A percentile compares a stretch with the other conserved stretches of the same genome.
Conservation (phyloP, 2,329 filamentous ascomycete species). For the Ophiocordyceps camponoti-leonardi region DNA sequence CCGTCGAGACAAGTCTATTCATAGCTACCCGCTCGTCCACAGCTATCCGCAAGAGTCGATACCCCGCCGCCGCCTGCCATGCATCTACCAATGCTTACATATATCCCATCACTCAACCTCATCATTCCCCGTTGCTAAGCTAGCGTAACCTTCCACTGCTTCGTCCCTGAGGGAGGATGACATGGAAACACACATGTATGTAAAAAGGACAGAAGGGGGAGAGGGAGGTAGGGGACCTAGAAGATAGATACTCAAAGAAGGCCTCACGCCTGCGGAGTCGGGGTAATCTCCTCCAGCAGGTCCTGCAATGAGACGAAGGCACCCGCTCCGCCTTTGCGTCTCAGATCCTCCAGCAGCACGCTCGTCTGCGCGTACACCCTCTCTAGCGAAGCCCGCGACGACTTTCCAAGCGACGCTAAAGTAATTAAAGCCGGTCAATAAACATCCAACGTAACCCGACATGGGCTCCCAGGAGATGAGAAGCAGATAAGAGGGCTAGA, state of each 20-base stretch:
- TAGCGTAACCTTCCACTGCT: no score
- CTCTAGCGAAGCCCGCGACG: conserved; percentile 71
- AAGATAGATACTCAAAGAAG: not conserved
- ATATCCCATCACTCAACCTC: not conserved
- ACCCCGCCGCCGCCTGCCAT: not conserved
- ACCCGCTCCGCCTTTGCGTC: conserved; percentile 62
- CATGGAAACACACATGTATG: not conserved
- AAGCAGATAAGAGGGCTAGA: no score
- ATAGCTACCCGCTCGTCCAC: not conserved
- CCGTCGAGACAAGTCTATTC: not conserved
- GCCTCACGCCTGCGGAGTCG: conserved; percentile 15
- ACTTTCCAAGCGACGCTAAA: conserved; percentile 76
- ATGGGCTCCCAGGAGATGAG: conserved; percentile 5
- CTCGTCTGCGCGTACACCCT: conserved; percentile 73
- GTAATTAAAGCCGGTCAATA: no score
- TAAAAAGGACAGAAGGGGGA: not conserved
- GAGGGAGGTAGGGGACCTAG: not conserved
- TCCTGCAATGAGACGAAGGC: conserved; percentile 56
- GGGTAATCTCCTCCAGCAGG: conserved; percentile 28
- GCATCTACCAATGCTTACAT: not conserved
- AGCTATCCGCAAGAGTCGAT: not conserved
- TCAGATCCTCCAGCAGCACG: conserved; percentile 67
- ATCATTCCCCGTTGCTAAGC: not conserved
- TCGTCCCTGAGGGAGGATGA: not conserved
- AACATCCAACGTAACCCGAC: not conserved